Evolutionary conservation across 768 basidiomycete genomes (phyloP).

Genomic region (Boletus bicolor): DNA sequence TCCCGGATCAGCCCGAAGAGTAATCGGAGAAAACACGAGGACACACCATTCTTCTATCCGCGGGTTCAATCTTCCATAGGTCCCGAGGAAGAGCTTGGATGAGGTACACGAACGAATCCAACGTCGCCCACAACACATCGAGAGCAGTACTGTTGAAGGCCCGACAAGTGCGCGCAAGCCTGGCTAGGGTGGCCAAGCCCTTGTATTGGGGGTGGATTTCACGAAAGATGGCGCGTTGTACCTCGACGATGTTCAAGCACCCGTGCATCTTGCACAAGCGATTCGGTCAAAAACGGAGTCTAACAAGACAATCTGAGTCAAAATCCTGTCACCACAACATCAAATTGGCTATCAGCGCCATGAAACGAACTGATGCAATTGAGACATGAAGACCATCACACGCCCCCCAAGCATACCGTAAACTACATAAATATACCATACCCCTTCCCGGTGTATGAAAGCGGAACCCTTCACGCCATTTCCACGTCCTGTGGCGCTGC

Average conservation of each 20-base stretch:
- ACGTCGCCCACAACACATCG: constrained; percentile 23
- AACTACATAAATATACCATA: constrained; percentile 21
- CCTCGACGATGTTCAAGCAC: constrained; percentile 28
- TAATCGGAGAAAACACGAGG: not conserved
- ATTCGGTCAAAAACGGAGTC: not conserved
- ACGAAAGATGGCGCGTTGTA: constrained; percentile 24
- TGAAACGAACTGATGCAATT: not conserved
- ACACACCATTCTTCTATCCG: constrained; percentile 12
- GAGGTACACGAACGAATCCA: constrained; percentile 23
- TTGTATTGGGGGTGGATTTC: constrained; percentile 4
- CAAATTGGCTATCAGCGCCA: not conserved
- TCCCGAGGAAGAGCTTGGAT: constrained; percentile 28
- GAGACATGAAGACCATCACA: not conserved
- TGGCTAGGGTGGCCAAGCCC: constrained; percentile 14
- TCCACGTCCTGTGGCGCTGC: constrained; percentile 46
- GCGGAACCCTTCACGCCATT: constrained; percentile 39
- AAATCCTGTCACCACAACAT: not conserved
- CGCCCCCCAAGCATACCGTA: constrained; percentile 6
- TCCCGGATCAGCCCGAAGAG: constrained; percentile 7
- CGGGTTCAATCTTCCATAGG: constrained; percentile 21
- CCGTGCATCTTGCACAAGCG: constrained; percentile 16
- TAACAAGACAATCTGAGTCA: not conserved
- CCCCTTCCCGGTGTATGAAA: not conserved
- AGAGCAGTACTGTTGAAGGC: constrained; percentile 23
- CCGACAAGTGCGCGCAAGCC: constrained; percentile 26